Conservation (phyloP, 805 yeast species). For the Starmerella lactis-condensi region DNA sequence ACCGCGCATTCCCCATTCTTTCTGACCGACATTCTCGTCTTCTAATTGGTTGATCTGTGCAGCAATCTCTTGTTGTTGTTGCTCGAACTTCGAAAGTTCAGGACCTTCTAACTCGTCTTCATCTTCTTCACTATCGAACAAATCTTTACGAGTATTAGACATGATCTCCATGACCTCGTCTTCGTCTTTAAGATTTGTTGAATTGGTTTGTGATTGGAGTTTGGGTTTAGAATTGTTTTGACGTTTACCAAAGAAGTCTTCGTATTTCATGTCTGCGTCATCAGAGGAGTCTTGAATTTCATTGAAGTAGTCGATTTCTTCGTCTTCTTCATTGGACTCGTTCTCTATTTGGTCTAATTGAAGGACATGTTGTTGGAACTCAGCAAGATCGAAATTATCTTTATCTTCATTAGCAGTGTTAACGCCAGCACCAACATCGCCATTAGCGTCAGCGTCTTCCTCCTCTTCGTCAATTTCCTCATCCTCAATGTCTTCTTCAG, state of each 20-base stretch:
- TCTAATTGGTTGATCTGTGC: conserved; percentile 65
- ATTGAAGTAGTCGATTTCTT: conserved; percentile 30
- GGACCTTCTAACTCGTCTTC: conserved; percentile 37
- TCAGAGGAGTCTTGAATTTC: conserved; percentile 32
- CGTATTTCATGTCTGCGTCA: conserved; percentile 22
- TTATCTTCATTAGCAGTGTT: conserved; percentile 12
- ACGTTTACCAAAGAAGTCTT: conserved; percentile 26
- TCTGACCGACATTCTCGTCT: conserved; percentile 72
- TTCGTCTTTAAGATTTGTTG: conserved; percentile 10
- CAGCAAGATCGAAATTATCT: conserved; percentile 67
- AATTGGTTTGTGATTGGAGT: background rate
- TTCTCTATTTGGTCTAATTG: conserved; percentile 36
- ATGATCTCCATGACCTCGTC: conserved; percentile 17
- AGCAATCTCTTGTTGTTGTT: conserved; percentile 58
- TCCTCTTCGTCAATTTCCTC: conserved; percentile 3
- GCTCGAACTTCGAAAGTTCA: conserved; percentile 56
- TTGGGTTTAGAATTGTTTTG: conserved; percentile 9
- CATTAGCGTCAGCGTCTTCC: conserved; percentile 1
- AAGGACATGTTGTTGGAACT: conserved; percentile 57
- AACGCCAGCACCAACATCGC: too few species aligned
- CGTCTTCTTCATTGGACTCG: conserved; percentile 28
- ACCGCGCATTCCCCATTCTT: conserved; percentile 88
- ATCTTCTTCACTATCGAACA: conserved; percentile 34
- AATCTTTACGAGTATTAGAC: conserved; percentile 20
- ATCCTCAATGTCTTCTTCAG: conserved; percentile 1